These are phyloP conservation scores for Epichloe baconii DNA, from an alignment of 2,329 filamentous ascomycete species.

Conservation along the genomic window DNA sequence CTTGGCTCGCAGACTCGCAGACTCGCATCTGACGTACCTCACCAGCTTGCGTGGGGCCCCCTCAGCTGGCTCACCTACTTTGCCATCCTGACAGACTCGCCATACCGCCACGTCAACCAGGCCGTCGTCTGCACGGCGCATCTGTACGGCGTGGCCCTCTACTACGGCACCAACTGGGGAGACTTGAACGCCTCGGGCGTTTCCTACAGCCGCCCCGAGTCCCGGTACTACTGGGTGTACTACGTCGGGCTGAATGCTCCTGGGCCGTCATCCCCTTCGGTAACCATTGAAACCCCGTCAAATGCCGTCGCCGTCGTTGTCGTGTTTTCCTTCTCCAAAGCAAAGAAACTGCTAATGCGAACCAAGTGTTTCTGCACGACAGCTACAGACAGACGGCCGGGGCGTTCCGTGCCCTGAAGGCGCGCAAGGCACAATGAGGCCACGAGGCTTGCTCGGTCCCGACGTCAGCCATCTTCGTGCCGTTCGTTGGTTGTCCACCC, in stretches of 20 bases:
- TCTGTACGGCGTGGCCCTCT: conserved; percentile 48
- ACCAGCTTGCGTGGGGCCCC: conserved; percentile 43
- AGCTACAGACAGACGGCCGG: conserved; percentile 16
- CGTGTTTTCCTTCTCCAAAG: too few relatives aligned
- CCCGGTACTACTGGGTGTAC: conserved; percentile 50
- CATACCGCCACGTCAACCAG: conserved; percentile 38
- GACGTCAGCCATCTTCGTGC: too few relatives aligned
- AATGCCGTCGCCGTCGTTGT: too few relatives aligned
- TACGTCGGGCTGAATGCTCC: conserved; percentile 48
- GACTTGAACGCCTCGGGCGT: conserved; percentile 32
- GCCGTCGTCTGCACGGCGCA: conserved; percentile 38
- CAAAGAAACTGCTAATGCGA: neutral
- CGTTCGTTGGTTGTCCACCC: too few relatives aligned
- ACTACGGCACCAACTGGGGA: conserved; percentile 44
- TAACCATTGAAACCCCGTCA: conserved; percentile 13
- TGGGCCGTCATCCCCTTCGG: conserved; percentile 45
- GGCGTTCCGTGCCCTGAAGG: conserved; percentile 16
- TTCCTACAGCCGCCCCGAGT: conserved; percentile 44
- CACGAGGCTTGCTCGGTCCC: too few relatives aligned
- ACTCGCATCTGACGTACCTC: too few relatives aligned
- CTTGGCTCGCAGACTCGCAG: neutral
- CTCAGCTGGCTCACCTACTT: conserved; percentile 37
- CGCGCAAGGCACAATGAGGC: conserved; percentile 12
- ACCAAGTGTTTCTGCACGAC: conserved; percentile 20
- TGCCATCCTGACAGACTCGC: conserved; percentile 29